Evolutionary conservation across 177 flowering plant species (phyloP), one percentile per base, ranked within the genome.

Genomic region (Tripterygium wilfordii): DNA sequence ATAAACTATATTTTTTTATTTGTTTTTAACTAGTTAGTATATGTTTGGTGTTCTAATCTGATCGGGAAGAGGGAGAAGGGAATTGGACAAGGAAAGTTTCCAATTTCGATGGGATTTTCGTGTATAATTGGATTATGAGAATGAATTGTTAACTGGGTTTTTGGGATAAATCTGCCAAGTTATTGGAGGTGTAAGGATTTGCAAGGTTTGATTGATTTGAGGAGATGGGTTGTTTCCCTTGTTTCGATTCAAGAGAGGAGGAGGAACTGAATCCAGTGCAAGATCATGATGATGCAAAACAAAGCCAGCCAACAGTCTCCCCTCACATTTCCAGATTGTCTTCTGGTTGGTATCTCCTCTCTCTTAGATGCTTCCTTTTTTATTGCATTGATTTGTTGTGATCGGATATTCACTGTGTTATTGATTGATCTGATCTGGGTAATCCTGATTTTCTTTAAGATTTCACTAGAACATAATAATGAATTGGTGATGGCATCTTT

Each of bases 151-250:
- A 7, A 6, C 12, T 30, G 33, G 33, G 33, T 6, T 30, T 12
- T 6, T 30, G 33, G 12, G 33, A 30, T 30, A 6, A 6, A 7
- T 30, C 8, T 7, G 33, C 12, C 33, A 12, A 30, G 33, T 12
- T 30, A 6, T 30, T 30, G n/a, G n/a, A 6, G 12, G 33, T 30
- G 8, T 6, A 30, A 30, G 33, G 12, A 30, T 6, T 12, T 6
- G 33, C 8, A 7, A 30, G 12, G 12, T 16, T 42, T 42, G 9
- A 63, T 56, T 45, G 46, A 19, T 32, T 62, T 45, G 47, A 38
- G 52, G 57, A 49, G 39, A 90, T 90, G 98, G 96, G 98, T 57
- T 91, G 96, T 56, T 91, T 87, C 60, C 65, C 95, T 15, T 91
- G 98, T 63, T 91, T 91, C 49, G 98, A 83, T 69, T 87, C 96